These are phyloP conservation scores for Mycena amicta DNA, from an alignment of 768 basidiomycete species.

Conservation along the genomic window DNA sequence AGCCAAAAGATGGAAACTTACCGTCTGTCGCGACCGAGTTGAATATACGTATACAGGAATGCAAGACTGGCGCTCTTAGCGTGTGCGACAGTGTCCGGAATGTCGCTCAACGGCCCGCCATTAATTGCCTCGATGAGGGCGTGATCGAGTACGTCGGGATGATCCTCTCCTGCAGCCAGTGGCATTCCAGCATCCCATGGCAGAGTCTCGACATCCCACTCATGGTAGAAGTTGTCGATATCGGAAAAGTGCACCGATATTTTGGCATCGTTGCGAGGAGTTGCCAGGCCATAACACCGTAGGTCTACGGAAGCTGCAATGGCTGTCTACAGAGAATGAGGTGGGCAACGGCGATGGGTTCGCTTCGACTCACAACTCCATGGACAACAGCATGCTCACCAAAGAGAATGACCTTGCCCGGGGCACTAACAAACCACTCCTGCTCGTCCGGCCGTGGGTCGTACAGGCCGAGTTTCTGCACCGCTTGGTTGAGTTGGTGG, in stretches of 20 bases:
- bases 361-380: slow-evolving; percentile 73
- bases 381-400: slow-evolving; percentile 99
- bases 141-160: slow-evolving; percentile 71
- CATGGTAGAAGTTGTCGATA: slow-evolving; percentile 72
- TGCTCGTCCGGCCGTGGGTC: slow-evolving; percentile 35
- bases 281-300: slow-evolving; percentile 87
- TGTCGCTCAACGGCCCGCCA: slow-evolving; percentile 38
- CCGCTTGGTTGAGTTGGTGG: slow-evolving; percentile 54
- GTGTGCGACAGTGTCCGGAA: slow-evolving; percentile 39
- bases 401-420: slow-evolving; percentile 97
- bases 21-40: slow-evolving; percentile 61
- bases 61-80: slow-evolving; percentile 55
- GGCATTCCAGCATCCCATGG: slow-evolving; percentile 79
- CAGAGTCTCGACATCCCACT: slow-evolving; percentile 77
- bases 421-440: slow-evolving; percentile 91
- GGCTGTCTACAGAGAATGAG: slow-evolving; percentile 64
- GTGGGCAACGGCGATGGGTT: slow-evolving; percentile 8
- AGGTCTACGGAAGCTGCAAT: slow-evolving; percentile 95
- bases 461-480: slow-evolving; percentile 63
- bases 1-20: slow-evolving; percentile 37
- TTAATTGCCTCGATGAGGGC: slow-evolving; percentile 74
- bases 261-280: slow-evolving; percentile 72
- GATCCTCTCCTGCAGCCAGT: slow-evolving; percentile 50
- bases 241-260: slow-evolving; percentile 80
- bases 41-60: slow-evolving; percentile 94